These are phyloP conservation scores for Pseudonitzschia pungens DNA, from an alignment of 108 stramenopile species.

Conservation along the genomic window DNA sequence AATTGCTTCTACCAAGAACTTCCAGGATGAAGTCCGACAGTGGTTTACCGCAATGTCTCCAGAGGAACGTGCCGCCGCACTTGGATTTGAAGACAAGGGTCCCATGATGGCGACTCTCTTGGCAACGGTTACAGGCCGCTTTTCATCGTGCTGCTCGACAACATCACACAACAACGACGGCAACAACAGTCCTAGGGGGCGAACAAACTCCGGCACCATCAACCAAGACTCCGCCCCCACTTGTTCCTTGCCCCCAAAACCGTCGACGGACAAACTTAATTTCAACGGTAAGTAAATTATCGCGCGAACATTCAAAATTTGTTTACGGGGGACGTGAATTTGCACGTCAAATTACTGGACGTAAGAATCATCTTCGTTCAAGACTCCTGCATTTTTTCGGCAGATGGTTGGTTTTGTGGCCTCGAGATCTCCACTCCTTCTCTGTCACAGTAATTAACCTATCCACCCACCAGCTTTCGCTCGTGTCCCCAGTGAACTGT, in stretches of 20 bases:
- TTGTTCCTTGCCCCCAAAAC: slow-evolving; percentile 7
- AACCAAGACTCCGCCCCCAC: background rate
- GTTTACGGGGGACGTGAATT: background rate
- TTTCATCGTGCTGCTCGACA: background rate
- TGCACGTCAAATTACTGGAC: background rate
- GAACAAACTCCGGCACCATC: background rate
- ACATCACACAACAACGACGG: background rate
- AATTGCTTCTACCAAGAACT: slow-evolving; percentile 12
- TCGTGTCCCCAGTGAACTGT: background rate
- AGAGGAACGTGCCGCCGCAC: slow-evolving; percentile 25
- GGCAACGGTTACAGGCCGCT: background rate
- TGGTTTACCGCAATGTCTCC: slow-evolving; percentile 29
- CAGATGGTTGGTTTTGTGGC: background rate
- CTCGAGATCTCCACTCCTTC: background rate
- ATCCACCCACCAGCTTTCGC: background rate
- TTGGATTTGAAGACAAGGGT: slow-evolving; percentile 19
- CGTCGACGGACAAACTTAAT: slow-evolving; percentile 9
- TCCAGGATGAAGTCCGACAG: slow-evolving; percentile 17
- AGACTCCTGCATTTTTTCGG: background rate
- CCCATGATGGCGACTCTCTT: background rate
- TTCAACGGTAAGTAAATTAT: slow-evolving; percentile 11
- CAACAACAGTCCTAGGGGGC: background rate
- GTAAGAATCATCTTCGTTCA: background rate
- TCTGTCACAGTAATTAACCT: background rate
- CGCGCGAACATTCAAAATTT: slow-evolving; percentile 7